Conservation (phyloP, 805 yeast genomes). For the Candida hispaniensis region DNA sequence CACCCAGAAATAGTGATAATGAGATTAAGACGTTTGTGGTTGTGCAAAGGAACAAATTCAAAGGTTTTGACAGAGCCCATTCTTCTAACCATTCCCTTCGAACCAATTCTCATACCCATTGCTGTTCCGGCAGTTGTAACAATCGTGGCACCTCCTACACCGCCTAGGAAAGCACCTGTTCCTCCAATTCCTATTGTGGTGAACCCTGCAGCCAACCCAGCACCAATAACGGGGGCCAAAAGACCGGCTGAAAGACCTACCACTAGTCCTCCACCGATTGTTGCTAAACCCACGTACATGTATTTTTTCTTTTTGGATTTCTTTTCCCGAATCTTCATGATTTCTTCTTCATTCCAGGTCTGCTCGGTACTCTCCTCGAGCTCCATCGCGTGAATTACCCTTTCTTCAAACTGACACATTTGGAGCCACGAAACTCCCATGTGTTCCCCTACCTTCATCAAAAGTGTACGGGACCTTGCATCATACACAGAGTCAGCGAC, state of each 20-base stretch:
- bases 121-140: conserved; percentile 89
- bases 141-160: conserved; percentile 91
- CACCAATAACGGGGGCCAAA: conserved; percentile 95
- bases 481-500: conserved; percentile 82
- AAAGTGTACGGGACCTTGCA: conserved; percentile 73
- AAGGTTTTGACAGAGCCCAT: conserved; percentile 89
- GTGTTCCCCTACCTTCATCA: conserved; percentile 53
- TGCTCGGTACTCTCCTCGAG: conserved; percentile 74
- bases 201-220: conserved; percentile 94
- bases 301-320: conserved; percentile 52
- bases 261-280: conserved; percentile 90
- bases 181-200: conserved; percentile 92
- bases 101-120: conserved; percentile 83
- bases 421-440: conserved; percentile 56
- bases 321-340: conserved; percentile 62
- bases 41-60: conserved; percentile 86
- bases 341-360: conserved; percentile 59
- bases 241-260: conserved; percentile 92
- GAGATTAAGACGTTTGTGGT: conserved; percentile 76
- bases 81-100: conserved; percentile 71
- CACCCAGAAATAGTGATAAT: conserved; percentile 91
- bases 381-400: conserved; percentile 84
- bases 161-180: conserved; percentile 86
- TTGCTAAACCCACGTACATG: conserved; percentile 87
- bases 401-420: conserved; percentile 76